Percentiles rank a stretch among this genome's conserved stretches.
Conservation (phyloP, 257 asterid genomes). For the Thymus quinquecostatus region DNA sequence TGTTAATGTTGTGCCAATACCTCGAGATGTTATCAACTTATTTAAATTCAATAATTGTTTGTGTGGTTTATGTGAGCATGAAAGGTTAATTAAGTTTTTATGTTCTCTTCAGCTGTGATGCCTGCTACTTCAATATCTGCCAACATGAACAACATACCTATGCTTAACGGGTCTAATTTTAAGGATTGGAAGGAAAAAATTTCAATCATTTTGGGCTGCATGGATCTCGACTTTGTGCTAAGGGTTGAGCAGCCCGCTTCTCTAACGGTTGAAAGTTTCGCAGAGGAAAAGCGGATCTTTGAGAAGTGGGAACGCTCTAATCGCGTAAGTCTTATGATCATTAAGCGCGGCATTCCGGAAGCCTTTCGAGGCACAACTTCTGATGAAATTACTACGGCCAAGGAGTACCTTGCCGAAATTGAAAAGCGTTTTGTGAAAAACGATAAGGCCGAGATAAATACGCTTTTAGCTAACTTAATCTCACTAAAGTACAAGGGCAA, state of each 20-base stretch:
- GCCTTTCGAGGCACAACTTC: neutral
- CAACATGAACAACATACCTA: neutral
- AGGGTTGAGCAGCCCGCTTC: neutral
- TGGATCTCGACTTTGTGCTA: constrained; percentile 11
- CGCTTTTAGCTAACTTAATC: too few species aligned
- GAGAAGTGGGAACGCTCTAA: constrained; percentile 12
- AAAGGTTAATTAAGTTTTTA: too few species aligned
- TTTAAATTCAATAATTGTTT: neutral
- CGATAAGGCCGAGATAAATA: neutral
- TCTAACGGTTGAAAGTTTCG: neutral
- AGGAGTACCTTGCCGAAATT: constrained; percentile 1
- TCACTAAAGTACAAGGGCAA: neutral
- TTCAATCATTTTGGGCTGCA: neutral
- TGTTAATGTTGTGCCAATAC: neutral
- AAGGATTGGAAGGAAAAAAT: too few species aligned
- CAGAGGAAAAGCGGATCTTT: neutral
- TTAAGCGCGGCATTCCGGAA: neutral
- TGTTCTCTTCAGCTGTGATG: neutral
- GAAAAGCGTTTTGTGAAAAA: constrained; percentile 2
- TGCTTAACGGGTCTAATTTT: neutral
- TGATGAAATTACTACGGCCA: neutral
- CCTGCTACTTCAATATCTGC: neutral
- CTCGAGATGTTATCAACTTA: neutral
- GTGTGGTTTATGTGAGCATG: neutral
- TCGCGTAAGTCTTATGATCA: constrained; percentile 16